A percentile compares a stretch with the other conserved stretches of the same genome.
Conservation (phyloP, 2,329 filamentous ascomycete species). For the Periconia sp. region DNA sequence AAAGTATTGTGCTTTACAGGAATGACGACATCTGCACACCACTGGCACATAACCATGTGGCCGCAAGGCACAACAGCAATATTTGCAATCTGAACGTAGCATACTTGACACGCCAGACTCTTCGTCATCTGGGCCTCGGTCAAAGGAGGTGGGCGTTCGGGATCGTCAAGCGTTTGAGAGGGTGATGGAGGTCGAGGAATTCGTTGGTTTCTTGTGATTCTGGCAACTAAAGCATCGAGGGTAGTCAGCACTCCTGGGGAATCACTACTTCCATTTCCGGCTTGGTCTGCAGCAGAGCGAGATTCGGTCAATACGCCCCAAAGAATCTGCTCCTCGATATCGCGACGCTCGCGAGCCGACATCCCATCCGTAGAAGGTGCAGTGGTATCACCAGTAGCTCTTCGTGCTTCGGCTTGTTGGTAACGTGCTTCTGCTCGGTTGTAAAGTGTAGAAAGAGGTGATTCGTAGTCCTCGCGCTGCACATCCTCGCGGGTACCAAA, state of each 20-base stretch:
- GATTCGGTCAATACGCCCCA: slow-evolving; percentile 38
- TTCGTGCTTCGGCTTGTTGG: slow-evolving; percentile 43
- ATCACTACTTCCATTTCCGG: neutral
- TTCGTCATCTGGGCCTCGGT: slow-evolving; percentile 53
- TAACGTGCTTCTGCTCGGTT: slow-evolving; percentile 48
- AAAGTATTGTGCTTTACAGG: slow-evolving; percentile 47
- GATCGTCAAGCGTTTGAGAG: slow-evolving; percentile 45
- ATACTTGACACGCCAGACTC: slow-evolving; percentile 56
- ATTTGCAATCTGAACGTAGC: slow-evolving; percentile 55
- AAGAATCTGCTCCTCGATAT: slow-evolving; percentile 35
- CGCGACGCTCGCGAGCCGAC: slow-evolving; percentile 26
- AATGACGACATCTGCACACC: slow-evolving; percentile 56
- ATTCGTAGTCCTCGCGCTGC: slow-evolving; percentile 50
- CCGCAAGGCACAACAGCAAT: slow-evolving; percentile 57
- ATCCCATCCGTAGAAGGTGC: slow-evolving; percentile 23
- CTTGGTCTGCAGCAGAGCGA: slow-evolving; percentile 1
- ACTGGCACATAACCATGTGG: slow-evolving; percentile 57
- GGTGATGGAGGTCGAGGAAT: slow-evolving; percentile 12
- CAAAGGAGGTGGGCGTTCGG: slow-evolving; percentile 51
- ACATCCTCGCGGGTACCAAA: slow-evolving; percentile 53
- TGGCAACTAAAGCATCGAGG: neutral
- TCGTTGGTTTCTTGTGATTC: neutral
- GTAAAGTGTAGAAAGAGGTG: slow-evolving; percentile 53
- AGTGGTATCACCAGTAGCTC: slow-evolving; percentile 22
- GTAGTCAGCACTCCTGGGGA: neutral